Conservation (phyloP, 768 basidiomycete genomes). For the Calocybe gangraenosa region DNA sequence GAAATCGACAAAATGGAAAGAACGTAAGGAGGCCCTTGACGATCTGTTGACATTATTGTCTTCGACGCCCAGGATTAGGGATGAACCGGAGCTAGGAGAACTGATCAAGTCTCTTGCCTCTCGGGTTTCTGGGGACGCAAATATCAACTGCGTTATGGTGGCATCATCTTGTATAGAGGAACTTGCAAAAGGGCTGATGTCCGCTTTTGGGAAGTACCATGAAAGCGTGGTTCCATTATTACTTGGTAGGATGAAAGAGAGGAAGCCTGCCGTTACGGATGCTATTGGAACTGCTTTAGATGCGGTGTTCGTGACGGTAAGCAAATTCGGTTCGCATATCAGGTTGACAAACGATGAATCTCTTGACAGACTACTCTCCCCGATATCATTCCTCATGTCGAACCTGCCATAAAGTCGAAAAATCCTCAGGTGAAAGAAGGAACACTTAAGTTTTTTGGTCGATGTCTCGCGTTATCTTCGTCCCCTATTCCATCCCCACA, state of each 20-base stretch:
- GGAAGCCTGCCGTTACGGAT: constrained; percentile 88
- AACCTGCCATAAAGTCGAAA: constrained; percentile 76
- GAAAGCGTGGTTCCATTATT: constrained; percentile 70
- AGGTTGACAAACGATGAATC: constrained; percentile 6
- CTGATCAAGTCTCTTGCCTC: constrained; percentile 71
- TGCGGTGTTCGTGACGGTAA: constrained; percentile 79
- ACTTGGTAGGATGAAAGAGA: constrained; percentile 89
- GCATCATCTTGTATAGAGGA: constrained; percentile 84
- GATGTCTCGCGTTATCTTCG: constrained; percentile 70
- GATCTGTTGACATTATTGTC: constrained; percentile 70
- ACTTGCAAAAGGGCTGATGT: constrained; percentile 78
- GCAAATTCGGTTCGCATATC: constrained; percentile 22
- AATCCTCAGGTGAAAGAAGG: constrained; percentile 98
- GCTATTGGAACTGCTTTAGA: constrained; percentile 84
- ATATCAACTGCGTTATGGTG: constrained; percentile 91
- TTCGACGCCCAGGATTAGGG: constrained; percentile 71
- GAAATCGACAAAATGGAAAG: constrained; percentile 96
- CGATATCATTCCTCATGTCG: constrained; percentile 81
- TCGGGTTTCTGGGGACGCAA: constrained; percentile 85
- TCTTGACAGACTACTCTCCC: constrained; percentile 63
- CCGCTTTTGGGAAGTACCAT: constrained; percentile 68
- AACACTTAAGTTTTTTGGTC: constrained; percentile 79
- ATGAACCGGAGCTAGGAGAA: constrained; percentile 73
- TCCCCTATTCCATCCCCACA: constrained; percentile 68
- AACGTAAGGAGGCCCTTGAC: constrained; percentile 88